Conservation (phyloP, 768 basidiomycete species). For the Pholiota microspora region DNA sequence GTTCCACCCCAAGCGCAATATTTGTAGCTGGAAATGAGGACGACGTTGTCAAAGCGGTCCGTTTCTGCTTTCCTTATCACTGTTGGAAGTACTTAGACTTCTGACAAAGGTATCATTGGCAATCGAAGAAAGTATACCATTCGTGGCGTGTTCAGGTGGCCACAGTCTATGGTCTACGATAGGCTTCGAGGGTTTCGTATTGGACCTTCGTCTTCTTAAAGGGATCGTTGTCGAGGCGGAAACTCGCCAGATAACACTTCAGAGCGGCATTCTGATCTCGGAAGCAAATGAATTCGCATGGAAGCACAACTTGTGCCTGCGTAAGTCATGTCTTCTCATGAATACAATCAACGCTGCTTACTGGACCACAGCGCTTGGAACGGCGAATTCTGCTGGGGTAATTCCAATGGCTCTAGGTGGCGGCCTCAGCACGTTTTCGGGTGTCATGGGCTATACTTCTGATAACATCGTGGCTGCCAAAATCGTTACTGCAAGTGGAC, state of each 20-base stretch:
- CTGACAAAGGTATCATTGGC: neutral
- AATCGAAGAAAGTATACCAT: neutral
- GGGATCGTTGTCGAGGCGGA: neutral
- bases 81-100: neutral
- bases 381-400: constrained; percentile 8
- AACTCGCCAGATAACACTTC: constrained; percentile 7
- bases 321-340: neutral
- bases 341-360: neutral
- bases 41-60: constrained; percentile 3
- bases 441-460: constrained; percentile 5
- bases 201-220: constrained; percentile 6
- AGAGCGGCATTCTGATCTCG: constrained; percentile 8
- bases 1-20: constrained; percentile 5
- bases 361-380: constrained; percentile 3
- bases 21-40: constrained; percentile 2
- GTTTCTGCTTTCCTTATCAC: neutral
- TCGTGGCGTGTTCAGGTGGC: constrained; percentile 7
- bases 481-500: constrained; percentile 7
- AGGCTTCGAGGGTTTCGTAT: constrained; percentile 4
- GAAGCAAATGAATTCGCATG: constrained; percentile 8
- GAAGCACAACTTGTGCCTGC: constrained; percentile 8
- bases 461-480: constrained; percentile 10
- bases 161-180: constrained; percentile 12
- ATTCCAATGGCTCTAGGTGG: constrained; percentile 12
- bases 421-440: constrained; percentile 7